Base-by-base conservation (phyloP, 768 basidiomycete genomes). In the Hysterangium stoloniferum region DNA sequence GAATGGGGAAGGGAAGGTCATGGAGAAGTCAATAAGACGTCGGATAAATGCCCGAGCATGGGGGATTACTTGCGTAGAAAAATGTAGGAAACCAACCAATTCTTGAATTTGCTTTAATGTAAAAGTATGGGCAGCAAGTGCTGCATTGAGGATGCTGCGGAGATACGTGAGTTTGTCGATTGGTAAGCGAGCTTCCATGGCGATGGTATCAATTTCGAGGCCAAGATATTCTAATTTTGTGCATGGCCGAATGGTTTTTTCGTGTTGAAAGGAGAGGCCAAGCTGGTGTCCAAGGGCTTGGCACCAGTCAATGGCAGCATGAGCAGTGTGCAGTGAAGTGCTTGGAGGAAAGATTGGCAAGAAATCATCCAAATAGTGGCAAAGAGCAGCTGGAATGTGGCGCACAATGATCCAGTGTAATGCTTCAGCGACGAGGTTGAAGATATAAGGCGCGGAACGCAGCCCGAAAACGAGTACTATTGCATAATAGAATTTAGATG, bases 361-460 rank as follows among this genome's bases (percentile, higher is more conserved):
- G 48, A 69, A 70, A 36, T 70, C 62, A 35, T 71, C 63, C 1
- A 71, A 59, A 43, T 68, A 69, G 36, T 70, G 68, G 6, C 58
- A 57, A 1, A 69, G 48, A 6, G 6, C 7, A 0, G 63, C 59
- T 0, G 64, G 67, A 43, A 70, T 61, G 49, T 71, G 63, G 9
- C 60, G 59, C 7, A 59, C 49, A n/a, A 70, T 63, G 40, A 71
- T 70, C 69, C 68, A 72, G 48, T 71, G 70, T 7, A 70, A 58
- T 8, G 62, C 70, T 49, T 70, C 65, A 0, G 68, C 61, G 45
- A 70, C 69, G 0, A 70, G 61, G 49, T 70, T 69, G 57, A 56
- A 71, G 20, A 72, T 70, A 56, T 69, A 68, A 2, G 68, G 67
- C 7, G 68, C 64, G 1, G 64, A 61, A 4, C 58, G 52, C 1